These are phyloP conservation scores for Beta macrorhiza DNA, from an alignment of 179 eudicot species.

Conservation along the genomic window DNA sequence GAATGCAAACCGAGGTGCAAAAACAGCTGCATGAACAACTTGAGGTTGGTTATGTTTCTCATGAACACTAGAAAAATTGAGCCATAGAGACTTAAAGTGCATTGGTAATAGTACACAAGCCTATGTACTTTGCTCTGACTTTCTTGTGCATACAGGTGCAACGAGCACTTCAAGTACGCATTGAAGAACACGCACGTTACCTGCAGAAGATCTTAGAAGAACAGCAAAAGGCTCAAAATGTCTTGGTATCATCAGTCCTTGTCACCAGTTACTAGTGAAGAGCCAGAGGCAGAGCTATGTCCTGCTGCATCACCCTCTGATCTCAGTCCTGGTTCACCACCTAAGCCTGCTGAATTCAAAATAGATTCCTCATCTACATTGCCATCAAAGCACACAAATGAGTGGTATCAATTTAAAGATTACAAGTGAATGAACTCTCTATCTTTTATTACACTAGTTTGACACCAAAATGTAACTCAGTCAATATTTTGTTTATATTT, in stretches of 20 bases:
- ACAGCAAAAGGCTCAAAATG: constrained; percentile 41
- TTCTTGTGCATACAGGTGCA: constrained; percentile 34
- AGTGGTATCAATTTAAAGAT: neutral
- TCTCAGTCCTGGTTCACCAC: constrained; percentile 23
- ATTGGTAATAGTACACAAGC: neutral
- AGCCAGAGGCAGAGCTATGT: constrained; percentile 20
- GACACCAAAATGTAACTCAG: no score
- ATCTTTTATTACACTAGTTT: no score
- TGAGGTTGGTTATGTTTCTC: constrained; percentile 35
- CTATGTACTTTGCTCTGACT: neutral
- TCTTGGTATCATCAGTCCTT: constrained; percentile 26
- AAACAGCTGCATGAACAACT: constrained; percentile 60
- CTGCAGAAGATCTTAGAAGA: constrained; percentile 52
- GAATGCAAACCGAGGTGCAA: constrained; percentile 57
- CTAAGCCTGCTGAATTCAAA: constrained; percentile 31
- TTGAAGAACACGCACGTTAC: constrained; percentile 47
- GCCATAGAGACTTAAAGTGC: neutral
- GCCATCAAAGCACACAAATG: constrained; percentile 25
- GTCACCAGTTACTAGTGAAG: constrained; percentile 27
- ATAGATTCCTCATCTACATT: constrained; percentile 24
- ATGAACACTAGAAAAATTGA: no score
- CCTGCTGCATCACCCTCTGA: constrained; percentile 21
- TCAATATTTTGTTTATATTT: no score
- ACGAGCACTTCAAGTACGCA: constrained; percentile 47
- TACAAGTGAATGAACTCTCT: no score